Evolutionary conservation across 371 early-diverging fungal species (phyloP), one percentile per base, ranked within the genome.

Genomic region (Mortierella sp.): DNA sequence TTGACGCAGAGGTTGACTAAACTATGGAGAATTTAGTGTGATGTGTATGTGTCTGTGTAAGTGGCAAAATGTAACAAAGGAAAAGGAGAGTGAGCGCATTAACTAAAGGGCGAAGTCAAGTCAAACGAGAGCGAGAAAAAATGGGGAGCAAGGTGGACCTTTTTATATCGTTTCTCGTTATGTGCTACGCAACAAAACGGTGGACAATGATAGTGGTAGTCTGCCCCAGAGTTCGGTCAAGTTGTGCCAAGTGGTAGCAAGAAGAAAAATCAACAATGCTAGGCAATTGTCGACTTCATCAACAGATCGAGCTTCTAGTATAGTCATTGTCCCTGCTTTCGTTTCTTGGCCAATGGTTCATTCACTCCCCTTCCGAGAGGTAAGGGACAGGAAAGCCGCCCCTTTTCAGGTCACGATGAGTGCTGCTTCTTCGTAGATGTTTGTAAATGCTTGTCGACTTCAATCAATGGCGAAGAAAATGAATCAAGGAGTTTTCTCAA

Each of bases 71-170:
- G 21, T 18, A 60, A 63, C 60, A 48, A 21, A 58, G 32, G 63
- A 48, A 21, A 46, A 27, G 27, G 24, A 29, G n/a, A 5, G 24
- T 10, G 38, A 73, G 35, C 49, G 48, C 72, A 72, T 51, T 73
- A 73, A 32, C 73, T 54, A 72, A 68, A 68, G 68, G 68, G 68
- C 68, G 68, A 68, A 68, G 68, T 68, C 65, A 21, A 63, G 16
- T 12, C 29, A 32, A 35, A 60, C 35, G n/a, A 56, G 12, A 49
- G 4, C 8, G 63, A 63, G 38, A 65, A 35, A 35, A 24, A 24
- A 24, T 0, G 16, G 65, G 8, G 68, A 8, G 21, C 11, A 38
- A 68, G 11, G 68, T 10, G 11, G 11, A 24, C 38, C 38, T n/a
- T 68, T 68, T 38, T 41, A 38, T 68, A 41, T 14, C 10, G 8